Percentiles rank a stretch among this genome's conserved stretches.
phyloP scores from a whole-genome alignment of 2,329 filamentous ascomycete genomes.

The Chrysoporthe puriensis region DNA sequence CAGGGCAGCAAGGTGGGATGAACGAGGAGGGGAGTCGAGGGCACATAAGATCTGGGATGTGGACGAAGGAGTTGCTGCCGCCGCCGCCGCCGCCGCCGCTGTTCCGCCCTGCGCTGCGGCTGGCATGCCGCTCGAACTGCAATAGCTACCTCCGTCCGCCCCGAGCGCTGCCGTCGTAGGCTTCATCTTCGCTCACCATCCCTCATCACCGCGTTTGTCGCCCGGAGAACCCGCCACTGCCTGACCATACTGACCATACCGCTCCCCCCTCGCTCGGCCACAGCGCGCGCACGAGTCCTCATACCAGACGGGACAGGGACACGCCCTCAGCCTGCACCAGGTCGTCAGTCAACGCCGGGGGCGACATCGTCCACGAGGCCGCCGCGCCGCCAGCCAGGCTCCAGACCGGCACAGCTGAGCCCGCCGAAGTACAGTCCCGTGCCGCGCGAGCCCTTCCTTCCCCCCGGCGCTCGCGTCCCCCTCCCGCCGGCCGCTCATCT shows the following conservation, averaged over 20 bases:
- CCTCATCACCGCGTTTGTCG: too few relatives aligned
- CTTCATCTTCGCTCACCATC: too few relatives aligned
- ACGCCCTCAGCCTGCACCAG: too few relatives aligned
- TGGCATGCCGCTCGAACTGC: neutral
- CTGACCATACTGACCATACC: too few relatives aligned
- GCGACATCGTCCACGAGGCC: neutral
- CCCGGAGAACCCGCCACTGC: too few relatives aligned
- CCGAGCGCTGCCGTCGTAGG: too few relatives aligned
- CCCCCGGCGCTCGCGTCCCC: neutral
- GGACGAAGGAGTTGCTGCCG: neutral
- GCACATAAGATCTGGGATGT: neutral
- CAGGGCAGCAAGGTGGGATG: too few relatives aligned
- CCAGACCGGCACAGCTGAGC: neutral
- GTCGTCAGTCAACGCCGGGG: neutral
- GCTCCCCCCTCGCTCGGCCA: too few relatives aligned
- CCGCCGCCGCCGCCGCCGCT: neutral
- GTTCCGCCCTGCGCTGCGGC: neutral
- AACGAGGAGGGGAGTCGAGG: too few relatives aligned
- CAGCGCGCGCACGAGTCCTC: too few relatives aligned
- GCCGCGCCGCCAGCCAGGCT: neutral
- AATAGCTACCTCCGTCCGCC: too few relatives aligned
- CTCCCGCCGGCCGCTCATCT: neutral
- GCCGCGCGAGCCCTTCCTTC: neutral
- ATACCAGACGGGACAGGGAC: too few relatives aligned
- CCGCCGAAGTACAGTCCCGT: neutral